Percentiles rank a stretch among this genome's conserved stretches.
Conservation (phyloP, 2,329 filamentous ascomycete species). For the Monosporascus sp. region DNA sequence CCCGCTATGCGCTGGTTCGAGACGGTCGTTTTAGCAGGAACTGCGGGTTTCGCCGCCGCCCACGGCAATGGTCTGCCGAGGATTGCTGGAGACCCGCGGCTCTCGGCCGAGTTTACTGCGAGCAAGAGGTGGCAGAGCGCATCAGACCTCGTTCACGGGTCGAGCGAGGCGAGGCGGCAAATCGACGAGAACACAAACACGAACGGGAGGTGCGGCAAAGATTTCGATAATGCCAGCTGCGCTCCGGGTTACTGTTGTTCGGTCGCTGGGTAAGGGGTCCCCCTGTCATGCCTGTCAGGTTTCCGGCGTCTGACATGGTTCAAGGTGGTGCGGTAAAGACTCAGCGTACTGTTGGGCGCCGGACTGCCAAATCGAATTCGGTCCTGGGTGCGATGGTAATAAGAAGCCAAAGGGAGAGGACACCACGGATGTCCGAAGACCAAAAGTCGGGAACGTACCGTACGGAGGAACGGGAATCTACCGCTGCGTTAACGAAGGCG, state of each 20-base stretch:
- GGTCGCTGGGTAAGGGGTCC: neutral
- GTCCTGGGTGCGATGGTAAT: neutral
- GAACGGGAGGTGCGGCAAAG: neutral
- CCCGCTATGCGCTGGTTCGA: neutral
- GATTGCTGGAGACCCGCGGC: neutral
- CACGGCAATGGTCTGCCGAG: neutral
- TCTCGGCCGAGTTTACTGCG: neutral
- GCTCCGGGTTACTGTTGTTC: neutral
- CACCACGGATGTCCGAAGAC: conserved; percentile 3
- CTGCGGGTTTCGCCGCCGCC: neutral
- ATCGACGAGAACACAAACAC: neutral
- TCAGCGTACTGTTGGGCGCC: neutral
- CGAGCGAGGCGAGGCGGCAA: neutral
- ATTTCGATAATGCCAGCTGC: neutral
- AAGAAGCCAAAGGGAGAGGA: neutral
- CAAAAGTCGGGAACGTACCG: conserved; percentile 2
- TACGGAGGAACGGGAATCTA: conserved; percentile 9
- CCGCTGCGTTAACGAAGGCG: conserved; percentile 5
- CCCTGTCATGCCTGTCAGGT: too few relatives aligned
- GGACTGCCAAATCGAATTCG: neutral
- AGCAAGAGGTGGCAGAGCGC: neutral
- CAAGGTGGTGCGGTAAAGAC: neutral
- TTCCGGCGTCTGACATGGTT: neutral
- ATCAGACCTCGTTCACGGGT: neutral
- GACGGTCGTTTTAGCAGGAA: neutral